Percentiles rank a stretch among this genome's conserved stretches.
Conservation (phyloP, 148 eudicot genomes). For the Mesembryanthemum crystallinum region DNA sequence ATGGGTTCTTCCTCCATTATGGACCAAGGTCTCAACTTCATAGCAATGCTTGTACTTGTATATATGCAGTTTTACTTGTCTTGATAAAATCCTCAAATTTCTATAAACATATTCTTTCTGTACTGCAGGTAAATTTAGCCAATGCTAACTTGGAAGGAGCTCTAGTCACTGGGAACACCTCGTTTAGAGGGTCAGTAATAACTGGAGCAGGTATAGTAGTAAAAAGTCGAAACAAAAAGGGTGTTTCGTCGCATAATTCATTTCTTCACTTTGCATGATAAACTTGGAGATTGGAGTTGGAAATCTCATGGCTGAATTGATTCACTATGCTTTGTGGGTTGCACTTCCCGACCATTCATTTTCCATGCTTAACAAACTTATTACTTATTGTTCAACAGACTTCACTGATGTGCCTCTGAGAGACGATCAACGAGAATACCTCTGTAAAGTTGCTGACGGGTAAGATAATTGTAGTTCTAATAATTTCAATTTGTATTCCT, state of each 20-base stretch:
- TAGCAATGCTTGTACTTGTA: no score
- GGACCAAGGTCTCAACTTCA: no score
- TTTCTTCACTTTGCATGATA: not conserved
- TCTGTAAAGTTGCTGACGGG: slow-evolving; percentile 94
- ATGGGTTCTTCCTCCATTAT: no score
- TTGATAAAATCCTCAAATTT: not conserved
- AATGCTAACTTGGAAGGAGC: slow-evolving; percentile 99
- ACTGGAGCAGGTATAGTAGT: slow-evolving; percentile 74
- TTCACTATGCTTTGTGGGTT: not conserved
- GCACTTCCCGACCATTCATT: not conserved
- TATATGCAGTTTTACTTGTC: not conserved
- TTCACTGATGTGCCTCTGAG: slow-evolving; percentile 93
- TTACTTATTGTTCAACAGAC: slow-evolving; percentile 38
- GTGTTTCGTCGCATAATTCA: not conserved
- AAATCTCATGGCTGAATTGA: not conserved
- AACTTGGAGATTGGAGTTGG: not conserved
- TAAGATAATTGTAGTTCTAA: slow-evolving; percentile 25
- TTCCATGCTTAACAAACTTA: not conserved
- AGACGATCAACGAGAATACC: slow-evolving; percentile 84
- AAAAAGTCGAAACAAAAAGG: not conserved
- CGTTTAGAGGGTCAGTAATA: slow-evolving; percentile 79
- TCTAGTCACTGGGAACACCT: slow-evolving; percentile 77
- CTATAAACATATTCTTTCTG: no score
- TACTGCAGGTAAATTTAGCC: slow-evolving; percentile 71
- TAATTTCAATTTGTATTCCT: not conserved